Evolutionary conservation across 202 grass and related monocot genomes (phyloP), one percentile per base, ranked within the genome.

Genomic region (Thinopyrum obtusiflorum): DNA sequence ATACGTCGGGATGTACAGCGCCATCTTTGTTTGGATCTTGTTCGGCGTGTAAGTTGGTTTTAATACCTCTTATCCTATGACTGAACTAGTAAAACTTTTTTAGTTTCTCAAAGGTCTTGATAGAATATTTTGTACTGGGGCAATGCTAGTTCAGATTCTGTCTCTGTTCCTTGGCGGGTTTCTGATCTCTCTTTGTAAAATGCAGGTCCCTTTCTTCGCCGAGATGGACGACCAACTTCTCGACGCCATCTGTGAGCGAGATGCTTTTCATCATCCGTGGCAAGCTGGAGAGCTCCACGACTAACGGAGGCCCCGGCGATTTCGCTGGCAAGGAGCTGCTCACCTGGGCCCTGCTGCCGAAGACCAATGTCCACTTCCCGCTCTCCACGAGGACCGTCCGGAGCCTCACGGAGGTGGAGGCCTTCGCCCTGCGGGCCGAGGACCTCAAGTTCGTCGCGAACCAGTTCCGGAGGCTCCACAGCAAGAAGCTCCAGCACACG

Each of bases 261-360:
- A 98, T 98, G 91, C 82, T 98, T 15, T 98, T 98, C 59, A 87
- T 94, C 26, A 96, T 98, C 27, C 93, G 92, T 0, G 97, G 97
- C 11, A 91, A 89, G 32, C 79, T 98, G 1, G 91, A 94, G 32
- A 98, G 97, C 66, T 94, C 90, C 65, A 95, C 93, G 46, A 92
- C 91, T 37, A 89, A 91, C 0, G 91, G 93, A 37, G 90, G 91
- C 9, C 88, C 87, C 0, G 88, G 92, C 9, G 92, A 98, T 65
- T 92, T 98, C 0, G 89, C 93, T 6, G 97, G 97, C 2, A 93
- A 95, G 81, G 93, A 98, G 73, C 86, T 98, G 36, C 84, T 98
- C 23, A 91, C 96, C 10, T 96, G 97, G 97, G 93, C 97, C 9
- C 65, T 98, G 28, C 90, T 91, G 84, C 89, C 86, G 1, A 94